These are phyloP conservation scores for Lactarius akahatsu DNA, from an alignment of 768 basidiomycete species.

Conservation along the genomic window DNA sequence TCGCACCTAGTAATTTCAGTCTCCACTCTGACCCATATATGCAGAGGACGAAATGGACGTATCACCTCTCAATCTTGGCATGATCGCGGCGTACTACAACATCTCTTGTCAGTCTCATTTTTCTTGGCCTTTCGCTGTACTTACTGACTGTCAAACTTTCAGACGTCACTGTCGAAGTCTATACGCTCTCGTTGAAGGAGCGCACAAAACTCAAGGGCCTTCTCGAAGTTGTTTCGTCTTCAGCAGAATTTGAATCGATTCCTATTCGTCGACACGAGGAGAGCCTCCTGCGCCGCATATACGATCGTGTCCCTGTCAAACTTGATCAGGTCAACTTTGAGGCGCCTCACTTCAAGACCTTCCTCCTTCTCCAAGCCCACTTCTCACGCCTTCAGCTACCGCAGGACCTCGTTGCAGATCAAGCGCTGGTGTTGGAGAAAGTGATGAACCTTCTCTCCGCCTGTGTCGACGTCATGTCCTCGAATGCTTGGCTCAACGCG, in stretches of 20 bases:
- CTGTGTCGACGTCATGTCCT: constrained; percentile 97
- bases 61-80: constrained; percentile 89
- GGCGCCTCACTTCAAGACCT: constrained; percentile 97
- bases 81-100: constrained; percentile 98
- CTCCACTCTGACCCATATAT: constrained; percentile 7
- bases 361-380: constrained; percentile 94
- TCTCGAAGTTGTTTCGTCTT: constrained; percentile 94
- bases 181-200: constrained; percentile 92
- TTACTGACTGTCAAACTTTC: constrained; percentile 25
- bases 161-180: constrained; percentile 97
- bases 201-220: constrained; percentile 96
- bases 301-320: constrained; percentile 97
- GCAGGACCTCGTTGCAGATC: constrained; percentile 91
- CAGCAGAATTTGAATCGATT: constrained; percentile 92
- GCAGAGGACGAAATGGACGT: constrained; percentile 93
- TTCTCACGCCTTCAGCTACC: constrained; percentile 92
- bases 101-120: constrained; percentile 67
- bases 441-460: constrained; percentile 89
- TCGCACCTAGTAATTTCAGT: background rate
- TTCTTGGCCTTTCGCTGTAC: background rate
- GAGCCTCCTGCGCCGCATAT: constrained; percentile 77
- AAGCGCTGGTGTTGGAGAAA: constrained; percentile 83
- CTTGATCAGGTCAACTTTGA: constrained; percentile 82
- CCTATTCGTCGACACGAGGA: constrained; percentile 97
- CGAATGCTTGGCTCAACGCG: constrained; percentile 92